Percentiles rank a stretch among this genome's conserved stretches.
Evolutionary conservation across 2,329 filamentous ascomycete species (phyloP).

Genomic region (Neofusicoccum cordaticola): DNA sequence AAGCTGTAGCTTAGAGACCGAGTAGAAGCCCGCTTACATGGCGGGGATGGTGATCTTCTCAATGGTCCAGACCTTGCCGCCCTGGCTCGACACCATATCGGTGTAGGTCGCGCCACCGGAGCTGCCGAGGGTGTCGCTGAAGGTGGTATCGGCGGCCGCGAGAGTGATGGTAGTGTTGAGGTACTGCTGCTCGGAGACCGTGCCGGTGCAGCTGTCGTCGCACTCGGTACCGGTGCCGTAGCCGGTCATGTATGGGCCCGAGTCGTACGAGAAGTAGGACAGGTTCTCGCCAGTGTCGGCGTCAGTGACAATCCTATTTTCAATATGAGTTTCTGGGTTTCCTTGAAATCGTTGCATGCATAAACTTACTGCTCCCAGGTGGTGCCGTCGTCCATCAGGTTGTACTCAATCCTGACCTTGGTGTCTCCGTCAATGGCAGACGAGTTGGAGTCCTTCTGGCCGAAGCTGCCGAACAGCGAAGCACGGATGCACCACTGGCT

Average conservation of each 20-base stretch:
- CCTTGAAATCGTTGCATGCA: no score
- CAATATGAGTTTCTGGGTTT: background rate
- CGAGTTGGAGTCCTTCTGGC: slow-evolving; percentile 35
- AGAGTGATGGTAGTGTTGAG: slow-evolving; percentile 41
- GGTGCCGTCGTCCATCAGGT: slow-evolving; percentile 24
- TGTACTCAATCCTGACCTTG: slow-evolving; percentile 34
- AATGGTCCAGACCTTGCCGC: slow-evolving; percentile 11
- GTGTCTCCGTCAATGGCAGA: slow-evolving; percentile 25
- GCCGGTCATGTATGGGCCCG: slow-evolving; percentile 39
- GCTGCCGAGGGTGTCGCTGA: slow-evolving; percentile 16
- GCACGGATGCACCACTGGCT: slow-evolving; percentile 44
- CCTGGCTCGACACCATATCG: background rate
- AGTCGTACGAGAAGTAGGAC: slow-evolving; percentile 34
- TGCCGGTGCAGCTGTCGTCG: slow-evolving; percentile 36
- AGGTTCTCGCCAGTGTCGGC: slow-evolving; percentile 35
- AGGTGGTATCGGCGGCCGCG: slow-evolving; percentile 31
- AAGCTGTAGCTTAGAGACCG: no score
- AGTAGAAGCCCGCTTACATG: background rate
- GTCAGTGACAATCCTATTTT: slow-evolving; percentile 32
- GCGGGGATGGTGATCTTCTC: background rate
- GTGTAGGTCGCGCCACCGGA: background rate
- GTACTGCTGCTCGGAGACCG: slow-evolving; percentile 39
- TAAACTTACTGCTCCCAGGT: slow-evolving; percentile 31
- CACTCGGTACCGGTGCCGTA: slow-evolving; percentile 44
- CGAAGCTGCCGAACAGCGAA: slow-evolving; percentile 41